A percentile compares a stretch with the other conserved stretches of the same genome.
phyloP scores from a whole-genome alignment of 352 stramenopile species.

The Blastocystis sp. region DNA sequence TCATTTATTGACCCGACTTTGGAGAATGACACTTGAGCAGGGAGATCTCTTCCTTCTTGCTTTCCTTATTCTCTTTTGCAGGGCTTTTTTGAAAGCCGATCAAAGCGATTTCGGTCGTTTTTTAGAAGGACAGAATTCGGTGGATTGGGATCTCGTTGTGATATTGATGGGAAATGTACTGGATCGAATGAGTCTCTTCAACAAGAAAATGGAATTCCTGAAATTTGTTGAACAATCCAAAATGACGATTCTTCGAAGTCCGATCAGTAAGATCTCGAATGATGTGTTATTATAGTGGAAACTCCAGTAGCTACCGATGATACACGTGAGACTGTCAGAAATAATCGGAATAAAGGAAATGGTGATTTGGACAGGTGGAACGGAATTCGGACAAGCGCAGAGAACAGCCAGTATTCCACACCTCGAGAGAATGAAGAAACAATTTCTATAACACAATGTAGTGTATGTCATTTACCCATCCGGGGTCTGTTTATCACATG shows the following conservation, averaged over 20 bases:
- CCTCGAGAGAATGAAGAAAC: neutral
- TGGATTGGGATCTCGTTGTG: neutral
- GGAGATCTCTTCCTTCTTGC: neutral
- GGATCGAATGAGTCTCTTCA: neutral
- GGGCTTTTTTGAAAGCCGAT: neutral
- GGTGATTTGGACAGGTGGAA: neutral
- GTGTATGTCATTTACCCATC: slow-evolving; percentile 4
- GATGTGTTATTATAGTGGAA: neutral
- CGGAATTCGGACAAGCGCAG: neutral
- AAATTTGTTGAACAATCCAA: neutral
- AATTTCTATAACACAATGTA: neutral
- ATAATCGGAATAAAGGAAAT: neutral
- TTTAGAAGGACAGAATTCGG: neutral
- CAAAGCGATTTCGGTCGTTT: neutral
- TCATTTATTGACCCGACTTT: neutral
- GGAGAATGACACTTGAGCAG: neutral
- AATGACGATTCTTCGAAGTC: neutral
- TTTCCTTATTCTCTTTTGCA: neutral
- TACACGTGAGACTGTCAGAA: neutral
- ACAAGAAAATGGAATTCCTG: neutral
- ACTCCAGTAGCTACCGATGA: neutral
- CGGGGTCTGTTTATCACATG: slow-evolving; percentile 39
- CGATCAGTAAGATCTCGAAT: neutral
- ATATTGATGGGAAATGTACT: neutral
- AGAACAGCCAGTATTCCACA: too few species aligned